A percentile compares a stretch with the other conserved stretches of the same genome.
Conservation (phyloP, 2,329 filamentous ascomycete genomes). For the Diplodia sapinea region DNA sequence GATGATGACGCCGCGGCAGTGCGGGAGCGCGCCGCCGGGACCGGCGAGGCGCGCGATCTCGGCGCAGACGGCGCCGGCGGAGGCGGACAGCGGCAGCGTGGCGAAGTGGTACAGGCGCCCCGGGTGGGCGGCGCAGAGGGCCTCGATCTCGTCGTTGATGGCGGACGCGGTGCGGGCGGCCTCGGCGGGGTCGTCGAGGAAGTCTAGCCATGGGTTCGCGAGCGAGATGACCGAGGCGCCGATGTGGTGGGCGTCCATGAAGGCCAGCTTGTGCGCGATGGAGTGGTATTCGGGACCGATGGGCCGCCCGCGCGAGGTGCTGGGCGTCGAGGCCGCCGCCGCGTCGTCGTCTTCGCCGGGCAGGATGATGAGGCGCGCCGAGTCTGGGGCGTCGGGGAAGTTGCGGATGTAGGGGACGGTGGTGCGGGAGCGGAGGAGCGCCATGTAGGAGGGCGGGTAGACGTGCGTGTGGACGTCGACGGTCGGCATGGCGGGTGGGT, state of each 20-base stretch:
- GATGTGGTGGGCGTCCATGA: constrained; percentile 87
- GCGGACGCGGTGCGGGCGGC: constrained; percentile 60
- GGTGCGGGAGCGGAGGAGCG: constrained; percentile 61
- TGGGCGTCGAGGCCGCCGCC: constrained; percentile 57
- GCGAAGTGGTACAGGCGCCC: constrained; percentile 83
- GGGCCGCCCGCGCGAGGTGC: constrained; percentile 72
- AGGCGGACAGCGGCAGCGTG: constrained; percentile 76
- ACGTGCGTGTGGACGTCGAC: constrained; percentile 69
- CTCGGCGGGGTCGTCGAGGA: constrained; percentile 69
- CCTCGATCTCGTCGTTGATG: constrained; percentile 80
- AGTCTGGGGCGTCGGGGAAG: constrained; percentile 60
- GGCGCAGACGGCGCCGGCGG: constrained; percentile 63
- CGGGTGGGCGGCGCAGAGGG: constrained; percentile 69
- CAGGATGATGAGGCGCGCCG: constrained; percentile 71
- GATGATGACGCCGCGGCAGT: constrained; percentile 84
- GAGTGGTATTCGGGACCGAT: constrained; percentile 84
- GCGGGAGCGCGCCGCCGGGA: constrained; percentile 55
- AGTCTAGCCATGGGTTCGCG: constrained; percentile 94
- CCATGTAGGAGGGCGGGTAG: constrained; percentile 65
- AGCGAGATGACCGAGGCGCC: constrained; percentile 84
- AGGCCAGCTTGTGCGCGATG: constrained; percentile 77
- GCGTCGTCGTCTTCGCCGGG: constrained; percentile 62
- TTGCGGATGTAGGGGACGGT: constrained; percentile 74
- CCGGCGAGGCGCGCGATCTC: constrained; percentile 68
- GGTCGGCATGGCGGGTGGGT: constrained; percentile 46